Conservation (phyloP, 225 moss, liverwort and hornwort species). For the Anthoceros angustus region DNA sequence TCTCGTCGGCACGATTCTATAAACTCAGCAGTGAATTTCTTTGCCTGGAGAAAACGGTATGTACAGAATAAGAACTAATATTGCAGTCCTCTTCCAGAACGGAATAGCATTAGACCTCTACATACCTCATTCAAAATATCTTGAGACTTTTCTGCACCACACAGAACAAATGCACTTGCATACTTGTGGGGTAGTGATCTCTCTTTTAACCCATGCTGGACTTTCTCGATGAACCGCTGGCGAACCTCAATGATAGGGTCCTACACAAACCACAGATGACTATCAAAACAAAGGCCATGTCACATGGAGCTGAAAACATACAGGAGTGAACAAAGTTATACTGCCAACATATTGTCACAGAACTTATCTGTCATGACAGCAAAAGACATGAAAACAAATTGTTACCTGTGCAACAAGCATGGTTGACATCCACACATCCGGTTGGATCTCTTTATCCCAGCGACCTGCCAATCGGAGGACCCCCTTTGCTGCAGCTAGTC, state of each 20-base stretch:
- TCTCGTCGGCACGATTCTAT: slow-evolving; percentile 71
- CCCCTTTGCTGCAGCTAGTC: slow-evolving; percentile 86
- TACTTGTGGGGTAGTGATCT: slow-evolving; percentile 69
- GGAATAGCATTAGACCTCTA: background rate
- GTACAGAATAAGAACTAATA: background rate
- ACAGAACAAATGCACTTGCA: slow-evolving; percentile 68
- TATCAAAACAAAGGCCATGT: background rate
- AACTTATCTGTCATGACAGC: background rate
- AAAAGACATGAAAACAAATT: background rate
- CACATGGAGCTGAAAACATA: background rate
- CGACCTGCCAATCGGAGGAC: slow-evolving; percentile 74
- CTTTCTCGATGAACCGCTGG: slow-evolving; percentile 46
- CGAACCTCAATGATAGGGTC: slow-evolving; percentile 61
- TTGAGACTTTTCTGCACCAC: slow-evolving; percentile 50
- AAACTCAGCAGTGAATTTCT: slow-evolving; percentile 43
- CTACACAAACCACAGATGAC: slow-evolving; percentile 17
- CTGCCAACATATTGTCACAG: too few species aligned
- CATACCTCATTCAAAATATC: slow-evolving; percentile 56
- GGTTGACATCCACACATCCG: slow-evolving; percentile 56
- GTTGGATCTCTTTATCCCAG: slow-evolving; percentile 79
- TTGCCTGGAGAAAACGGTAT: slow-evolving; percentile 31
- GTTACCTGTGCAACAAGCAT: slow-evolving; percentile 57
- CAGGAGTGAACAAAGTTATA: background rate
- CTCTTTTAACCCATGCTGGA: slow-evolving; percentile 66
- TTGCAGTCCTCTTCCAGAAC: too few species aligned